Evolutionary conservation across 2,329 filamentous ascomycete species (phyloP).

Genomic region (Curvularia spicifera): DNA sequence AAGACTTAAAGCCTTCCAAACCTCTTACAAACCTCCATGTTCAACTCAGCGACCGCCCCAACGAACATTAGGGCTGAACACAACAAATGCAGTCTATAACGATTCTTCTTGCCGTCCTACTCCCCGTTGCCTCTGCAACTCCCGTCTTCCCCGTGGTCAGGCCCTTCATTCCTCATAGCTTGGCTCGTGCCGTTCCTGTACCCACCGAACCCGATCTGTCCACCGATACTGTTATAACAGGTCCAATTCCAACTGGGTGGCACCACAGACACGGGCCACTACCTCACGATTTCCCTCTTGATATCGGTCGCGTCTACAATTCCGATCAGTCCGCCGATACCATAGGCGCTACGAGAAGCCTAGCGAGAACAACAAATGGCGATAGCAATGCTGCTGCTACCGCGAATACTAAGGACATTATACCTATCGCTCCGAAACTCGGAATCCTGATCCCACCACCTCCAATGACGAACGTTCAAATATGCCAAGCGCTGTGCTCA

Average conservation of each 20-base stretch:
- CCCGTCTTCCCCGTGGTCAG: background rate
- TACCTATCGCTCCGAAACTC: background rate
- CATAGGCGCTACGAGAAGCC: too few species aligned
- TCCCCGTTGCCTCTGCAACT: background rate
- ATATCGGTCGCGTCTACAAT: too few species aligned
- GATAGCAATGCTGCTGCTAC: too few species aligned
- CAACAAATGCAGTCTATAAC: background rate
- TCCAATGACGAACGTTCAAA: background rate
- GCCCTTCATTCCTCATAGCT: background rate
- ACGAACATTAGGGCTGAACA: background rate
- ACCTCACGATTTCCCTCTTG: too few species aligned
- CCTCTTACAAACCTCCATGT: background rate
- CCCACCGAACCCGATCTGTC: background rate
- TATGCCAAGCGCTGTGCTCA: background rate
- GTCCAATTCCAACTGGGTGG: background rate
- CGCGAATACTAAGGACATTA: background rate
- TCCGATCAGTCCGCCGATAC: too few species aligned
- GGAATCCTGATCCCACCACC: background rate
- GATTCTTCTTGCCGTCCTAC: background rate
- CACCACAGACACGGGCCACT: background rate
- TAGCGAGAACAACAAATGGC: too few species aligned
- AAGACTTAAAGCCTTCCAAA: background rate
- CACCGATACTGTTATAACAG: background rate
- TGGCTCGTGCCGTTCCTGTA: background rate
- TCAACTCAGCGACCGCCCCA: too few species aligned